Base-by-base conservation (phyloP, 768 basidiomycete genomes). In the Hortiboletus flavorubellus region DNA sequence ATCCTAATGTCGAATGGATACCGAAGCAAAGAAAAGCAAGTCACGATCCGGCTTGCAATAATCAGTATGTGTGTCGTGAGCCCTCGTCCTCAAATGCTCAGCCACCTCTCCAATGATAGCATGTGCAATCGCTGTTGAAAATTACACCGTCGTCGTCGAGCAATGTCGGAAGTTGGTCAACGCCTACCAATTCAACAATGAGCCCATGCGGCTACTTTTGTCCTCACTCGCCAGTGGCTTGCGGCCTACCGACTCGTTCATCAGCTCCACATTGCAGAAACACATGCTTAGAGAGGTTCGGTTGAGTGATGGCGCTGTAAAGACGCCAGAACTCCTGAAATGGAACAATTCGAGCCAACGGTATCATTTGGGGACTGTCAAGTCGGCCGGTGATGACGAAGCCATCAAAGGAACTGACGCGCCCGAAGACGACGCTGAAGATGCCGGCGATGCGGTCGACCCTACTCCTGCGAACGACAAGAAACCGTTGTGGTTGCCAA, bases 161-260 rank as follows among this genome's bases (percentile, higher is more conserved):
- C 87, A 91, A 64, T 80, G 80, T 33, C 83, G 93, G 26, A 88
- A 88, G 58, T 72, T 98, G 33, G 83, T 90, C 53, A 84, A 80
- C 33, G 72, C 74, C 0, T 77, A 93, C 64, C 93, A 96, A 65
- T 93, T 91, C 75, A 87, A 93, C 64, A 89, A 93, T 50, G 92
- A 95, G 40, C 87, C 93, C 0, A 73, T 89, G 12, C 85, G 92
- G 7, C 79, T 98, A 46, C 78, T 96, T 21, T 66, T 87, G 4
- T 87, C 88, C 0, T 81, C 82, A 0, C 78, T 97, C 4, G 83
- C 86, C 0, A 85, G 86, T 54, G 91, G 92, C 0, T 61, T 87
- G 5, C 78, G 78, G 29, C 77, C 87, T 4, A 84, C 87, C 0
- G 89, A 91, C 57, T 80, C 87, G 0, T 91, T 93, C 72, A 86